Conservation (phyloP, 495 filamentous ascomycete genomes). For the Baudoinia panamericana region DNA sequence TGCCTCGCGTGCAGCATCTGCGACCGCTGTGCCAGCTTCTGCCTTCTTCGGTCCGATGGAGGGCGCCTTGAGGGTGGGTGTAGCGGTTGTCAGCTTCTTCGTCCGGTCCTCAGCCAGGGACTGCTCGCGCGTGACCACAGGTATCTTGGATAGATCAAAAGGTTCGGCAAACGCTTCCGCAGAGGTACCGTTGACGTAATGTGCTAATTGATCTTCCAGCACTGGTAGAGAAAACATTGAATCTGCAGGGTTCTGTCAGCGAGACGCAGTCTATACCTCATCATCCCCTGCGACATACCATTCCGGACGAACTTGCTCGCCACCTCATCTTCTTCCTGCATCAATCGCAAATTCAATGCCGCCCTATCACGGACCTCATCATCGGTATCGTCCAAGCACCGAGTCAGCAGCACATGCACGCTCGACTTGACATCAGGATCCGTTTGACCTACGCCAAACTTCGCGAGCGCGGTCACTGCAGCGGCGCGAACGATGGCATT, state of each 20-base stretch:
- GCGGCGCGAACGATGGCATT: constrained; percentile 93
- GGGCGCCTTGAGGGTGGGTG: constrained; percentile 89
- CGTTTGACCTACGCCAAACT: constrained; percentile 94
- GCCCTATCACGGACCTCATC: constrained; percentile 96
- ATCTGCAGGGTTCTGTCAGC: constrained; percentile 40
- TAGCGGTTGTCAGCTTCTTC: constrained; percentile 84
- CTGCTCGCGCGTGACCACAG: constrained; percentile 91
- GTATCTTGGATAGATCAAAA: constrained; percentile 82
- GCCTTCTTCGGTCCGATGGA: constrained; percentile 58
- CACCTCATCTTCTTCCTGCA: constrained; percentile 67
- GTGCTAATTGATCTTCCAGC: constrained; percentile 93
- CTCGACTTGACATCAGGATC: constrained; percentile 93
- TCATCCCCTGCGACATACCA: constrained; percentile 38
- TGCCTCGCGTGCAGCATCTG: constrained; percentile 58
- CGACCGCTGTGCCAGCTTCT: constrained; percentile 48
- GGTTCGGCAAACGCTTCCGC: constrained; percentile 70
- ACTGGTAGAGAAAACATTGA: constrained; percentile 86
- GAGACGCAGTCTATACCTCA: too few species aligned
- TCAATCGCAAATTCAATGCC: constrained; percentile 79
- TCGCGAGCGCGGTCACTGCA: constrained; percentile 87
- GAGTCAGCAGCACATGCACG: constrained; percentile 79
- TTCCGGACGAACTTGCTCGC: constrained; percentile 82
- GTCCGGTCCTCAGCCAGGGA: constrained; percentile 93
- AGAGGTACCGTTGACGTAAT: constrained; percentile 88
- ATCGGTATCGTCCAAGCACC: constrained; percentile 93